Conservation (phyloP, 2,329 filamentous ascomycete genomes). For the Colletotrichum lini region DNA sequence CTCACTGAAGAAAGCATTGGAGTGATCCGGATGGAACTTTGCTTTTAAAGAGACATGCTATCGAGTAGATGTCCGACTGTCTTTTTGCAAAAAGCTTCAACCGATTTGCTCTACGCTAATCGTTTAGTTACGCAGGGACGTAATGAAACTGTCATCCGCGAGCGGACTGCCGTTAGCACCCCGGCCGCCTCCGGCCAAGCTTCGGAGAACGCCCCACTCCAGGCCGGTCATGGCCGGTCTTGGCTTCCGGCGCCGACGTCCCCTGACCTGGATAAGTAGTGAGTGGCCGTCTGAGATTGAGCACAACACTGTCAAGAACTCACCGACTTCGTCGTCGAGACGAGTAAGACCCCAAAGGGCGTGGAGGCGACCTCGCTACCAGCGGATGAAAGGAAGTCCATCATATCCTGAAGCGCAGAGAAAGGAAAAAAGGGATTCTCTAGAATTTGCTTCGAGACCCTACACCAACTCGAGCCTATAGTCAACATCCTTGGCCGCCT, state of each 20-base stretch:
- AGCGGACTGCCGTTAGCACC: conserved; percentile 29
- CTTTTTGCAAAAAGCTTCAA: too few relatives aligned
- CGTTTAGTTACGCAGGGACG: too few relatives aligned
- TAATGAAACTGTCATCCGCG: conserved; percentile 36
- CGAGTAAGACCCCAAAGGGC: conserved; percentile 45
- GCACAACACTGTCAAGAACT: conserved; percentile 46
- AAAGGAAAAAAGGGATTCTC: background rate
- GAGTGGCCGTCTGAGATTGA: conserved; percentile 43
- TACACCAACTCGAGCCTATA: conserved; percentile 18
- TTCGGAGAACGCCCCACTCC: background rate
- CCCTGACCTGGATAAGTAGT: conserved; percentile 36
- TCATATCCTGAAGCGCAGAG: background rate
- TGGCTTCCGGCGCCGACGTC: background rate
- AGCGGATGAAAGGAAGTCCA: background rate
- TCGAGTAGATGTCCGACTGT: too few relatives aligned
- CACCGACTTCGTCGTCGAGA: conserved; percentile 43
- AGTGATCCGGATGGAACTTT: too few relatives aligned
- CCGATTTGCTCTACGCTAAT: too few relatives aligned
- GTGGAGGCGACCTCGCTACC: conserved; percentile 37
- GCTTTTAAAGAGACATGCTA: too few relatives aligned
- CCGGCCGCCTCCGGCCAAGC: background rate
- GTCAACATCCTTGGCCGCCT: conserved; percentile 44
- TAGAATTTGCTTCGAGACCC: background rate
- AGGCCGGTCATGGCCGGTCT: background rate
- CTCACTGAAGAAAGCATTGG: too few relatives aligned